These are phyloP conservation scores for Posidonia australis DNA, from an alignment of 106 monocot genomes.

Conservation along the genomic window DNA sequence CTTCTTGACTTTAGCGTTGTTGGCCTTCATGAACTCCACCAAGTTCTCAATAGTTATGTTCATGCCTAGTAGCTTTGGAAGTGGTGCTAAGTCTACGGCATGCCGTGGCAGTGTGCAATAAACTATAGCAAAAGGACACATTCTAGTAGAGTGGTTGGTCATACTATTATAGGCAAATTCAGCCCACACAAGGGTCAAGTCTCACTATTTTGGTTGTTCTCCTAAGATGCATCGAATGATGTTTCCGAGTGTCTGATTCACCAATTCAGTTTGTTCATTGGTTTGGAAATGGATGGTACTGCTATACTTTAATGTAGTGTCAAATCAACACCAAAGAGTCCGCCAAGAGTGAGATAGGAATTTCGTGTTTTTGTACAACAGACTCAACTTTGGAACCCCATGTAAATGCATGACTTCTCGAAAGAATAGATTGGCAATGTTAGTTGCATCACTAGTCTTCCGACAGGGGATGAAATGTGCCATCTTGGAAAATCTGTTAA, in stretches of 20 bases:
- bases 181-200: background rate
- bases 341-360: slow-evolving; percentile 1
- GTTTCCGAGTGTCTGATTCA: background rate
- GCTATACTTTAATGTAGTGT: background rate
- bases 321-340: background rate
- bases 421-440: background rate
- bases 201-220: background rate
- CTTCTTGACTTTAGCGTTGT: background rate
- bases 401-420: background rate
- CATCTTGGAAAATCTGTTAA: slow-evolving; percentile 4
- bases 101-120: background rate
- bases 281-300: background rate
- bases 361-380: background rate
- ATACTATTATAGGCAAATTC: slow-evolving; percentile 3
- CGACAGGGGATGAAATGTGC: background rate
- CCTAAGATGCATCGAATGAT: background rate
- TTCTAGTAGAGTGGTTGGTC: background rate
- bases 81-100: background rate
- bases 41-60: background rate
- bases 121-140: background rate
- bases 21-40: background rate
- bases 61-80: background rate
- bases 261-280: background rate
- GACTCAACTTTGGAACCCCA: background rate
- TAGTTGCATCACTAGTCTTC: background rate